These are phyloP conservation scores for Aspergillus sclerotioniger DNA, from an alignment of 495 filamentous ascomycete species.

Conservation along the genomic window DNA sequence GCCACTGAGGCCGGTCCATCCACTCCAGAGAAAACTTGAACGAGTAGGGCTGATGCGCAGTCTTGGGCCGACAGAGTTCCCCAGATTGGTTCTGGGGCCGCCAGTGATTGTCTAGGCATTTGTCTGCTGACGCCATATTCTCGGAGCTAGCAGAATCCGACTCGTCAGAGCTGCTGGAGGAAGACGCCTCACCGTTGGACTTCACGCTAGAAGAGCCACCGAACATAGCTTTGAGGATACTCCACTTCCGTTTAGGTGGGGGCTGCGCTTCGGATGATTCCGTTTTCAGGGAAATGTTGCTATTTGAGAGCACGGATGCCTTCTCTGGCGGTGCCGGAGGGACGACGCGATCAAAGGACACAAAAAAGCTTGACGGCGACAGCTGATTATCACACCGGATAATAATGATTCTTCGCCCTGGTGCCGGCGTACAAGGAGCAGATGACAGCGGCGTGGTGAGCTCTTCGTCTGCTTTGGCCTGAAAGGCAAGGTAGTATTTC, in stretches of 20 bases:
- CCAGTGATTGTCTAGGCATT: constrained; percentile 31
- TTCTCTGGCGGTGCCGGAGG: constrained; percentile 41
- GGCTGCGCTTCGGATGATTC: constrained; percentile 24
- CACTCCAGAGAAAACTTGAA: constrained; percentile 83
- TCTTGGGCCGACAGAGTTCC: constrained; percentile 35
- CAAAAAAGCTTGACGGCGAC: constrained; percentile 56
- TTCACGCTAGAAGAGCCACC: constrained; percentile 29
- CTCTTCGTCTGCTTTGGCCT: constrained; percentile 62
- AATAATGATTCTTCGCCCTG: constrained; percentile 88
- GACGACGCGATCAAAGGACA: constrained; percentile 64
- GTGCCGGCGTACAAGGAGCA: constrained; percentile 81
- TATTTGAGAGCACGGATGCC: constrained; percentile 36
- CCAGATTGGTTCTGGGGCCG: constrained; percentile 23
- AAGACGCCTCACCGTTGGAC: constrained; percentile 28
- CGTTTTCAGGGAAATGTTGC: constrained; percentile 28
- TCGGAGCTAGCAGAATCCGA: constrained; percentile 34
- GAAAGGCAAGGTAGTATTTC: constrained; percentile 70
- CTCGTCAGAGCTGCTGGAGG: constrained; percentile 40
- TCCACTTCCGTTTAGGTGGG: constrained; percentile 63
- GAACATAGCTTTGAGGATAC: constrained; percentile 68
- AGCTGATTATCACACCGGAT: constrained; percentile 77
- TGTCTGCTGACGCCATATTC: constrained; percentile 24
- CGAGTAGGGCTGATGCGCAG: constrained; percentile 58
- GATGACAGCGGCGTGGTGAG: constrained; percentile 61
- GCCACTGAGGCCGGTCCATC: constrained; percentile 56